Conservation (phyloP, 768 basidiomycete species). For the Fibroporia radiculosa region DNA sequence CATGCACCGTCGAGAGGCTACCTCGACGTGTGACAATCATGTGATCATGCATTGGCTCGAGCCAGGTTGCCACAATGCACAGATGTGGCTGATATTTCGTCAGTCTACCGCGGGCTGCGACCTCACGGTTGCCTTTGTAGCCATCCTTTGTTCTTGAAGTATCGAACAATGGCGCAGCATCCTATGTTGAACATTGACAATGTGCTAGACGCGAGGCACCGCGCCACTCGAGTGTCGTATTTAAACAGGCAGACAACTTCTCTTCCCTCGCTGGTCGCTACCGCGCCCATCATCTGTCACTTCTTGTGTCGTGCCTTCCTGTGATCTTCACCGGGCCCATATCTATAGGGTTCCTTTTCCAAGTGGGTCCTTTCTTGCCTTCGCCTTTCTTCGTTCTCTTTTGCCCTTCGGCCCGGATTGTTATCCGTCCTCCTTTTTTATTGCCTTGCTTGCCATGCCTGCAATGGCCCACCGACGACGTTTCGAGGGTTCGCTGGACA, state of each 20-base stretch:
- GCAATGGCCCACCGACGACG: conserved; percentile 15
- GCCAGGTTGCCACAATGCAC: neutral
- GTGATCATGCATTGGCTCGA: neutral
- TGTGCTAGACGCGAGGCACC: neutral
- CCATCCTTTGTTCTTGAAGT: no score
- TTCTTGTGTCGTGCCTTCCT: neutral
- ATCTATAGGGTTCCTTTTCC: neutral
- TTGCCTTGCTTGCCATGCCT: conserved; percentile 14
- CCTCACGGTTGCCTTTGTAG: no score
- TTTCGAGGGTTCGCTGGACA: conserved; percentile 18
- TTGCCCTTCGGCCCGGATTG: conserved; percentile 1
- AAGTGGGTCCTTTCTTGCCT: neutral
- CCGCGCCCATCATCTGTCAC: conserved; percentile 8
- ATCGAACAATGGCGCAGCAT: no score
- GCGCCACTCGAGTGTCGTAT: neutral
- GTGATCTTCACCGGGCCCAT: neutral
- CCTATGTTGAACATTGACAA: no score
- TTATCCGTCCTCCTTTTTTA: conserved; percentile 1
- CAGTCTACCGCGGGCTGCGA: no score
- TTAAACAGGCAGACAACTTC: no score
- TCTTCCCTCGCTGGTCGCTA: conserved; percentile 3
- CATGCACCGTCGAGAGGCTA: neutral
- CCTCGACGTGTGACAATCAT: neutral
- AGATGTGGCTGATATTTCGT: no score
- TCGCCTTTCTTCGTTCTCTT: conserved; percentile 6